A percentile compares a stretch with the other conserved stretches of the same genome.
These are phyloP conservation scores for Arthromyces matolae DNA, from an alignment of 768 basidiomycete species.

Conservation along the genomic window DNA sequence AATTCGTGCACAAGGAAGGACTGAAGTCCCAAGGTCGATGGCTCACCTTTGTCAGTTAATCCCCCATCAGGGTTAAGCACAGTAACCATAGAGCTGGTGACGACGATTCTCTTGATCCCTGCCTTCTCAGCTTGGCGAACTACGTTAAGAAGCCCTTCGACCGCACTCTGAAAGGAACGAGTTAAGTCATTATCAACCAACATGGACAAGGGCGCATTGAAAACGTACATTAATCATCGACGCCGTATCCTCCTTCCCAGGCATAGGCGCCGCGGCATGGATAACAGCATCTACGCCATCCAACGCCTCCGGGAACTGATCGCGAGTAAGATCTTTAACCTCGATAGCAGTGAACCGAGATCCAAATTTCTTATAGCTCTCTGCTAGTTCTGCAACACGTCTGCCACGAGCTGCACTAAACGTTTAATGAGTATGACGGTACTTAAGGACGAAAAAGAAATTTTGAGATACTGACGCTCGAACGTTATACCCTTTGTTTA, in stretches of 20 bases:
- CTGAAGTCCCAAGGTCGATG: too few species aligned
- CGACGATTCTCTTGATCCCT: conserved; percentile 32
- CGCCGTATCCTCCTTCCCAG: conserved; percentile 22
- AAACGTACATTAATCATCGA: conserved; percentile 22
- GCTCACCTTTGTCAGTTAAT: too few species aligned
- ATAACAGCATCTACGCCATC: conserved; percentile 48
- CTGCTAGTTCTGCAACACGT: conserved; percentile 17
- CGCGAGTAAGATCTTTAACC: conserved; percentile 29
- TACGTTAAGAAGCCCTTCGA: conserved; percentile 39
- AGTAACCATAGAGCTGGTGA: too few species aligned
- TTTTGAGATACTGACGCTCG: conserved; percentile 45
- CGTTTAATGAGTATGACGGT: too few species aligned
- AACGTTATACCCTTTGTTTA: conserved; percentile 47
- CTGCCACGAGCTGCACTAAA: conserved; percentile 18
- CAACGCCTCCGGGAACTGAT: conserved; percentile 46
- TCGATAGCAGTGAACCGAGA: conserved; percentile 13
- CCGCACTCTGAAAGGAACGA: conserved; percentile 24
- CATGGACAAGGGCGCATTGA: not conserved
- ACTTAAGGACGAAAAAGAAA: too few species aligned
- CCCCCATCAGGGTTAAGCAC: too few species aligned
- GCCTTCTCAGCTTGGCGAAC: too few species aligned
- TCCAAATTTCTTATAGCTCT: conserved; percentile 16
- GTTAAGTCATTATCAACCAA: too few species aligned
- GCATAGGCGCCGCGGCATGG: conserved; percentile 40
- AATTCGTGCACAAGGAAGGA: too few species aligned